Base-by-base conservation (phyloP, 1,284 basidiomycete genomes). In the Heliocybe sulcata region DNA sequence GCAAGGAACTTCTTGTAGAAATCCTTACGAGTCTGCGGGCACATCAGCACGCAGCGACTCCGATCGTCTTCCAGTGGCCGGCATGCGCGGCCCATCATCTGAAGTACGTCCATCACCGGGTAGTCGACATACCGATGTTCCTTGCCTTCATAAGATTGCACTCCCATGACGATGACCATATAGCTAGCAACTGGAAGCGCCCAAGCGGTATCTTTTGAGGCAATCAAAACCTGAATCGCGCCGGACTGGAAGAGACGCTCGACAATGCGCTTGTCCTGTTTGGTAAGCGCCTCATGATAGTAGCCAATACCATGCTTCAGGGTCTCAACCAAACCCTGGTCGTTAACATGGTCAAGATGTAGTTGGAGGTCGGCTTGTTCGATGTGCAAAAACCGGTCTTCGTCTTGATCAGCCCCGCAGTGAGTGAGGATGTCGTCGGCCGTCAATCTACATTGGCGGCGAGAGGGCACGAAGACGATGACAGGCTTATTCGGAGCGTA, bases 1-100 rank as follows among this genome's bases (percentile, higher is more conserved):
- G 89, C 89, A 58, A 99, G 72, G 82, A 99, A 98, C 72, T 99
- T 99, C 73, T 96, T 98, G 80, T 97, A 98, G 69, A 96, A 98
- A 67, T 97, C 94, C 69, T 98, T 95, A 51, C 95, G 81, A 2
- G 93, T 97, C 67, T 96, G 91, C 66, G 99, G 96, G 65, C 92
- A 94, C 90, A 99, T 96, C 51, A 99, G 75, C 8, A 99, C 87
- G 65, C 94, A 98, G 19, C 93, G 88, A 61, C 90, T 94, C 55
- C 85, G 86, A 11, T 88, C 83, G 63, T 98, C 95, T 58, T 93
- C 85, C 50, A 74, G 73, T 16, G 96, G 94, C 26, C 94, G 83
- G 67, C 94, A 98, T 1, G 96, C 95, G 20, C 89, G 83, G 45
- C 97, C 97, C 83, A 99, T 97, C 96, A 99, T 99, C 67, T 99